Base-by-base conservation (phyloP, 1,284 basidiomycete species). In the Cutaneotrichosporon mucoides region DNA sequence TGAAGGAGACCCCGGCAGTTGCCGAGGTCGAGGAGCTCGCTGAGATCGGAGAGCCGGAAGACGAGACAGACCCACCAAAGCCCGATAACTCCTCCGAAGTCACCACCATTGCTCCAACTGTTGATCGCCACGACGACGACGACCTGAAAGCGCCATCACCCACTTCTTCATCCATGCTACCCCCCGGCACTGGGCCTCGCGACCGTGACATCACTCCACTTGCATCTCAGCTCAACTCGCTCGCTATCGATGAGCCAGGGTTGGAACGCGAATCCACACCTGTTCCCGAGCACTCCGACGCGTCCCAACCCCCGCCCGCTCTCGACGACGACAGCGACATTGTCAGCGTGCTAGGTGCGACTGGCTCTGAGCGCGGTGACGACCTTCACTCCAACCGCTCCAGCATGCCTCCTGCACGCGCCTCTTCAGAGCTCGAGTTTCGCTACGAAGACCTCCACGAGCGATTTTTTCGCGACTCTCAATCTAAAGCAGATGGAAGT, bases 341-440 rank as follows among this genome's bases (percentile, higher is more conserved):
- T 12, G 62, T 64, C 42, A 64, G 62, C 55, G 38, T 63, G 9
- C 24, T 49, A 11, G 45, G 38, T 34, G 59, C 51, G 5, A 42
- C 57, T 5, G 9, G 16, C 8, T 52, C 51, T n/a, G 50, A 46
- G 36, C 56, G 49, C 13, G 44, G 37, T 10, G 56, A 55, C 54
- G 53, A 60, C 41, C 24, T 57, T 1, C 33, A 33, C 35, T 58
- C 59, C 3, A 59, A 64, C 52, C 51, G 59, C 12, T 56, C 45
- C 9, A 54, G 49, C 5, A 56, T 64, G 57, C 62, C 62, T 2
- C 62, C 62, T 15, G 62, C 62, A 0, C 59, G 62, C 5, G 62
- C 62, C 1, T 61, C 59, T 4, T 61, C 59, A 12, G 59, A 64
- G 44, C 55, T 64, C 15, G 62, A 64, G 57, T 64, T 64, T 49